These are phyloP conservation scores for Thielaviopsis euricoi DNA, from an alignment of 2,329 filamentous ascomycete genomes.

Conservation along the genomic window DNA sequence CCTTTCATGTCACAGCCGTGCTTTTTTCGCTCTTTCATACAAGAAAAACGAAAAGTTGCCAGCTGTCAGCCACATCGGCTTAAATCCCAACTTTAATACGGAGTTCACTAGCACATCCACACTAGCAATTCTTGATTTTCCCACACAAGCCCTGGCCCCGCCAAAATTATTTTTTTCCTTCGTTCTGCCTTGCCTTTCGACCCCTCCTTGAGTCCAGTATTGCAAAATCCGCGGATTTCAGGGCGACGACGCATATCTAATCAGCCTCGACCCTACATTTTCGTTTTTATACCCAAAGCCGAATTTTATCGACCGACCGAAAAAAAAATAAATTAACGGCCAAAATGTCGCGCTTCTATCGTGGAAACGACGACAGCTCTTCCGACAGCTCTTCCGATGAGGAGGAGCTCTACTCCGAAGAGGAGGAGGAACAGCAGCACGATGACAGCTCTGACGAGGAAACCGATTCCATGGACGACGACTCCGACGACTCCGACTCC, in stretches of 20 bases:
- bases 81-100: not conserved
- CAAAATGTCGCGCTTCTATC: conserved; percentile 89
- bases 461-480: conserved; percentile 32
- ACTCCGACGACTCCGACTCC: conserved; percentile 33
- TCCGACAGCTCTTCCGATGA: conserved; percentile 92
- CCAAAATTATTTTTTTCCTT: conserved; percentile 12
- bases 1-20: not conserved
- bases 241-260: conserved; percentile 10
- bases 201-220: conserved; percentile 10
- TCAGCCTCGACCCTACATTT: conserved; percentile 10
- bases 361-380: conserved; percentile 80
- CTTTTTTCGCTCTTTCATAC: not conserved
- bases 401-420: conserved; percentile 79
- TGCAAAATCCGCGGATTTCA: conserved; percentile 10
- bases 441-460: conserved; percentile 30
- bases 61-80: not conserved
- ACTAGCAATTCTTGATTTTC: conserved; percentile 6
- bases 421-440: conserved; percentile 42
- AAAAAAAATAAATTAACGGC: not conserved
- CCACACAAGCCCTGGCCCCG: conserved; percentile 13
- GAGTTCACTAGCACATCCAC: conserved; percentile 2
- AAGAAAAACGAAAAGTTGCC: not conserved
- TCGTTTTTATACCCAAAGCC: conserved; percentile 1
- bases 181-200: conserved; percentile 9
- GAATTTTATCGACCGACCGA: not conserved